Base-by-base conservation (phyloP, 345 rosid genomes). In the Syzygium aqueum region DNA sequence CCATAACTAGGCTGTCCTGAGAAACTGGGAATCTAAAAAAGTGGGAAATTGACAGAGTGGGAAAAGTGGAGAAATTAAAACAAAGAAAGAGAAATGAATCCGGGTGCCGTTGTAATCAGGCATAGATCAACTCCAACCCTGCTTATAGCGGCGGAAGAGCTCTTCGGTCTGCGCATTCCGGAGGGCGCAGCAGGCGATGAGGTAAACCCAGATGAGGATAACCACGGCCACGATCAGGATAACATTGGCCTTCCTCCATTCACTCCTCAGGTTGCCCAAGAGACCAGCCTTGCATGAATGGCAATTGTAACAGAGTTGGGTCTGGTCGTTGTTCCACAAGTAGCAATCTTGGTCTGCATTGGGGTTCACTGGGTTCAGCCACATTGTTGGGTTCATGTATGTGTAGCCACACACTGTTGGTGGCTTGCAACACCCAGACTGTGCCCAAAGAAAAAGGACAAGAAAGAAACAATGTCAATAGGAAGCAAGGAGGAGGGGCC, bases 341-440 rank as follows among this genome's bases (percentile, higher is more conserved):
- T 77, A 91, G 90, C 98, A 96, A 89, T 95, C 99, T 15, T 95
- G 92, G 90, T 95, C 98, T 10, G 92, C 96, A 2, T 90, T 87
- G 87, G 94, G 95, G 89, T 92, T 95, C 59, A 82, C 89, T 3
- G 97, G 95, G 91, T 95, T 95, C 85, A 87, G 49, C 99, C 99
- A 96, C 33, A 90, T 11, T 53, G 95, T 95, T 53, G 99, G 98
- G 90, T 91, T 94, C 93, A 90, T 94, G 56, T 91, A 96, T 53
- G 80, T 92, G 92, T 92, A 96, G 37, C 98, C 98, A 87, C 99
- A 96, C 2, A 77, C 92, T 30, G 94, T 90, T 51, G 99, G 98
- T 17, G 99, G 99, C 92, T 96, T 95, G 85, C 99, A 96, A 54
- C 99, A 96, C 5, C 99, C 99, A 22, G 99, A 94, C 99, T 96